Evolutionary conservation across 1,284 basidiomycete species (phyloP).

Genomic region (Sporisorium sorghi): DNA sequence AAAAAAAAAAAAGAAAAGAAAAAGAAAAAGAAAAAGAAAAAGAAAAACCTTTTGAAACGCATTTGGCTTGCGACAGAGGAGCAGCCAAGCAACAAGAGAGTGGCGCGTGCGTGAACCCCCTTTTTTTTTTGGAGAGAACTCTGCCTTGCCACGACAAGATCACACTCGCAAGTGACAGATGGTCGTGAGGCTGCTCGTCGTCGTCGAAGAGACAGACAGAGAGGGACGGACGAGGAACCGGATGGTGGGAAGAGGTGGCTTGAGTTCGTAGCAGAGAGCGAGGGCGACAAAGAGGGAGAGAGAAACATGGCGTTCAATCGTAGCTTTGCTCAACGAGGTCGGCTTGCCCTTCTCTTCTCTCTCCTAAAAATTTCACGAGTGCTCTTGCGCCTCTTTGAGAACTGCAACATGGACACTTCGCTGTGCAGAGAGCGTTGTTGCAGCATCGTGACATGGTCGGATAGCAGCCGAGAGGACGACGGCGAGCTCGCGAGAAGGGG

Average conservation of each 20-base stretch:
- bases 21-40: background rate
- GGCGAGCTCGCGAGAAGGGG: background rate
- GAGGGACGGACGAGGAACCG: no score
- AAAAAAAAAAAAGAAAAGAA: no score
- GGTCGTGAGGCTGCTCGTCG: background rate
- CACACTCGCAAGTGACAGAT: background rate
- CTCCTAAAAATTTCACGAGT: background rate
- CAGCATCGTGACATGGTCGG: background rate
- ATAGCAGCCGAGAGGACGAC: background rate
- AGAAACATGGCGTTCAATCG: background rate
- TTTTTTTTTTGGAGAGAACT: background rate
- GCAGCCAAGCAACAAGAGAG: background rate
- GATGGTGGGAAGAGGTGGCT: background rate
- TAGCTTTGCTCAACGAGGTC: background rate
- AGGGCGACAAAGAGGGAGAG: background rate
- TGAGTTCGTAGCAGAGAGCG: background rate
- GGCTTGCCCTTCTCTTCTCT: background rate
- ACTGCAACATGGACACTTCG: no score
- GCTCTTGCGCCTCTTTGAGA: no score
- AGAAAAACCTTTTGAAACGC: constrained; percentile 1
- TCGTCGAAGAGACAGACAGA: background rate
- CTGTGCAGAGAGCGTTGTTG: no score
- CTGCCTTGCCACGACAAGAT: no score
- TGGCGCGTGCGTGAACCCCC: constrained; percentile 13
- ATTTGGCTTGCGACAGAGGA: background rate